Evolutionary conservation across 176 grass and related monocot genomes (phyloP).

Genomic region (Aegilops bicornis): DNA sequence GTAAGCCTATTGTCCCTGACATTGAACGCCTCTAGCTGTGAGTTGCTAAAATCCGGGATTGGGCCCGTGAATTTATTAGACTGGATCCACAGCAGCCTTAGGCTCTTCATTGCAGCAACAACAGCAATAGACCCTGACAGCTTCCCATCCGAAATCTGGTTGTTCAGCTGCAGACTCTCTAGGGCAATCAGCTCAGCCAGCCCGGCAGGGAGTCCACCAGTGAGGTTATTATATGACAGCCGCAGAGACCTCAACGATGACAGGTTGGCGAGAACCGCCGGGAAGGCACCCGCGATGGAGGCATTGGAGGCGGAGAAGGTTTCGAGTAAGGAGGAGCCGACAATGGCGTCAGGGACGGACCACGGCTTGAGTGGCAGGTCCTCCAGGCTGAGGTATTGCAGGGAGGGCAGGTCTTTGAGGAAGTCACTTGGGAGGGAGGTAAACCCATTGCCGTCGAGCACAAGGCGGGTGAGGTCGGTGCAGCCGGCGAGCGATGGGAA

Average conservation of each 20-base stretch:
- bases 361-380: conserved; percentile 54
- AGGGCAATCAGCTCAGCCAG: conserved; percentile 37
- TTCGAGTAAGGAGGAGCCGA: conserved; percentile 28
- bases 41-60: conserved; percentile 64
- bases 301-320: conserved; percentile 60
- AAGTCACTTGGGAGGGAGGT: conserved; percentile 54
- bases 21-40: conserved; percentile 55
- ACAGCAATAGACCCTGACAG: conserved; percentile 66
- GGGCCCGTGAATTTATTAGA: conserved; percentile 75
- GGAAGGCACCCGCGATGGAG: conserved; percentile 49
- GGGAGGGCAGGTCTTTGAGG: conserved; percentile 44
- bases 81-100: conserved; percentile 62
- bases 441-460: conserved; percentile 62
- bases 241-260: conserved; percentile 42
- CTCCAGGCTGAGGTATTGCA: conserved; percentile 47
- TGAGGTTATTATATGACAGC: conserved; percentile 72
- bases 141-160: conserved; percentile 51
- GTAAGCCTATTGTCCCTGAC: conserved; percentile 79
- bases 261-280: conserved; percentile 50
- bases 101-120: conserved; percentile 47
- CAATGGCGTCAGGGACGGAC: conserved; percentile 43
- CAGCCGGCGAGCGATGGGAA: conserved; percentile 56
- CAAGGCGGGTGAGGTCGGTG: conserved; percentile 42
- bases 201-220: conserved; percentile 45
- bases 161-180: conserved; percentile 69